Base-by-base conservation (phyloP, 345 rosid genomes). In the Arabidopsis arenosa region DNA sequence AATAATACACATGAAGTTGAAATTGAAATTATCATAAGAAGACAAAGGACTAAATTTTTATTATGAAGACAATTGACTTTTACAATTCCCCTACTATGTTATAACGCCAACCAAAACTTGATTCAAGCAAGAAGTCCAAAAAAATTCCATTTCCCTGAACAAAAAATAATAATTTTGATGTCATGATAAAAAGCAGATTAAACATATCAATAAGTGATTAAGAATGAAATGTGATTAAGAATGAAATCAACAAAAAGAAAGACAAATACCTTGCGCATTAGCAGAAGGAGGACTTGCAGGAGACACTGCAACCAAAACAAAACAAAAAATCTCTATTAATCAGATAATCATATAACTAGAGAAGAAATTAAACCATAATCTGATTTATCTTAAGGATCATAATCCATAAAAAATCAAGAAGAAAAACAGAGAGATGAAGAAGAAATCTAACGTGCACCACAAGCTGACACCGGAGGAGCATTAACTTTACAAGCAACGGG, bases 401-500 rank as follows among this genome's bases (percentile, higher is more conserved):
- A 49, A 49, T 52, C 23, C 21, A 23, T 1, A 54, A 18, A 10
- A 45, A 23, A 11, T 2, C 13, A 28, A 54, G 30, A 28, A 32
- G 1, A 18, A 18, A 18, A 18, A 47, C 9, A 55, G 3, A 68
- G 54, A 55, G 47, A 43, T 3, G 13, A 4, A 43, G 69, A 41
- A 70, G 23, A 49, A 47, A 30, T 23, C 73, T 72, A 2, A 78
- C 81, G 72, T 66, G 21, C 21, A 18, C 6, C 13, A 58, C 81
- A 78, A 40, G 62, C 2, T n/a, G 76, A 4, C 0, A 32, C 2
- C 0, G 81, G 55, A 72, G 81, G 81, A 72, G 69, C 81, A 9
- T 3, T n/a, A 23, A 78, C 73, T 49, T 78, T 59, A 28, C 81
- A 78, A 40, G 33, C 15, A 12, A 0, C 57, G 4, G 81, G 81